Percentiles rank a stretch among this genome's conserved stretches.
Evolutionary conservation across 306 rosid species (phyloP).

Genomic region (Pterocarpus santalinus): DNA sequence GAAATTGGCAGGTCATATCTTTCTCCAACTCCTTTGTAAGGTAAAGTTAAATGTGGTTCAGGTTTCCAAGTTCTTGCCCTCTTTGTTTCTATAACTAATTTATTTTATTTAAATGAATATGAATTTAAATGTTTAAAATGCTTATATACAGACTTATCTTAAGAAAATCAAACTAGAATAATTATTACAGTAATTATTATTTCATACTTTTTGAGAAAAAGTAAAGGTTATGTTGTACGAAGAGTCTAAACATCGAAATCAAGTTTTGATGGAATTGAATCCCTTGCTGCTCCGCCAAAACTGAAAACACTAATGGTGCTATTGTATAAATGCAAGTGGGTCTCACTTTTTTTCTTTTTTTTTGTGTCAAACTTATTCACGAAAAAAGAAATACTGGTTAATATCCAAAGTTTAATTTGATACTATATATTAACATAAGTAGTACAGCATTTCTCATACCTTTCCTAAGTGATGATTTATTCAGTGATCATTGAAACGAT

Average conservation of each 20-base stretch:
- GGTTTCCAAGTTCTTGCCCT: neutral
- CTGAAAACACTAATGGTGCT: neutral
- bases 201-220: neutral
- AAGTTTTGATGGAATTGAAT: neutral
- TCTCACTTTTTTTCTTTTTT: neutral
- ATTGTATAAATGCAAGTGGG: neutral
- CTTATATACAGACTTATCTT: too few relatives aligned
- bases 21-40: neutral
- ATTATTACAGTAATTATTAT: too few relatives aligned
- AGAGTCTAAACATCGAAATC: neutral
- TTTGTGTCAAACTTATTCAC: neutral
- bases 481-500: slow-evolving; percentile 1
- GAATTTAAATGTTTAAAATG: neutral
- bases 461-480: neutral
- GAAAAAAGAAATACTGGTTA: neutral
- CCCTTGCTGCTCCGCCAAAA: neutral
- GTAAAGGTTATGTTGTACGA: neutral
- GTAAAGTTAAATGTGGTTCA: neutral
- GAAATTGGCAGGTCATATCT: neutral
- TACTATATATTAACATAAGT: neutral
- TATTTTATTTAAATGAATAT: too few relatives aligned
- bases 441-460: neutral
- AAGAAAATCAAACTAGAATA: too few relatives aligned
- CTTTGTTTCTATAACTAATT: neutral
- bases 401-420: neutral